Conservation (phyloP, 1,284 basidiomycete genomes). For the Cryptococcus wingfieldii region DNA sequence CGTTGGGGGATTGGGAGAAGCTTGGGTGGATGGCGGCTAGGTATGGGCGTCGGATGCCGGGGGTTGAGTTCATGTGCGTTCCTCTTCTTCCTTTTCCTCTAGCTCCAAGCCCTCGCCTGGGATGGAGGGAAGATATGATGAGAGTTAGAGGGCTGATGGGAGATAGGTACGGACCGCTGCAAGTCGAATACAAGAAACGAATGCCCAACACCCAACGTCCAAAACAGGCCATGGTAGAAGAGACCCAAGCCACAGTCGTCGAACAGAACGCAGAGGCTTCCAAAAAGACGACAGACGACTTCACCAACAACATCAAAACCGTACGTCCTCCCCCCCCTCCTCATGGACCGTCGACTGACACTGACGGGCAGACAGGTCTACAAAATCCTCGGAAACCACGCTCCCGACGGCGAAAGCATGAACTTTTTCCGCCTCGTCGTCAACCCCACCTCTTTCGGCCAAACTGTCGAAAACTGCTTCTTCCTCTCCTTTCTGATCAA, state of each 20-base stretch:
- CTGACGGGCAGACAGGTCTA: slow-evolving; percentile 16
- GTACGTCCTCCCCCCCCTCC: slow-evolving; percentile 1
- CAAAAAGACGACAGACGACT: slow-evolving; percentile 23
- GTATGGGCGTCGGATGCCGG: slow-evolving; percentile 40
- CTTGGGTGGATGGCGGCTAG: slow-evolving; percentile 48
- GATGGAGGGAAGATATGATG: neutral
- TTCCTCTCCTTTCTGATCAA: slow-evolving; percentile 55
- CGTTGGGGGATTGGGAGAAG: slow-evolving; percentile 43
- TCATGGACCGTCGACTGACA: neutral
- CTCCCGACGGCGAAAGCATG: slow-evolving; percentile 31
- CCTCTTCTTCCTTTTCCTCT: neutral
- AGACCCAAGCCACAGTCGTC: slow-evolving; percentile 28
- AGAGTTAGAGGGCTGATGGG: neutral
- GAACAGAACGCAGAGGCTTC: slow-evolving; percentile 7
- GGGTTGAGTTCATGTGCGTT: slow-evolving; percentile 51
- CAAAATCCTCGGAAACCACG: slow-evolving; percentile 20
- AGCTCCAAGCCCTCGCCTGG: neutral
- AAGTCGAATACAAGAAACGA: slow-evolving; percentile 20
- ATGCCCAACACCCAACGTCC: slow-evolving; percentile 3
- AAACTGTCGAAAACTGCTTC: slow-evolving; percentile 57
- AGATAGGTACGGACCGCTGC: slow-evolving; percentile 39
- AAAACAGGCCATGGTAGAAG: slow-evolving; percentile 15
- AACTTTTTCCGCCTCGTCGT: slow-evolving; percentile 53
- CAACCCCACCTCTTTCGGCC: slow-evolving; percentile 52
- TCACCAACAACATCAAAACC: slow-evolving; percentile 1